Conservation (phyloP, 2,329 filamentous ascomycete species). For the Beauveria brongniartii region DNA sequence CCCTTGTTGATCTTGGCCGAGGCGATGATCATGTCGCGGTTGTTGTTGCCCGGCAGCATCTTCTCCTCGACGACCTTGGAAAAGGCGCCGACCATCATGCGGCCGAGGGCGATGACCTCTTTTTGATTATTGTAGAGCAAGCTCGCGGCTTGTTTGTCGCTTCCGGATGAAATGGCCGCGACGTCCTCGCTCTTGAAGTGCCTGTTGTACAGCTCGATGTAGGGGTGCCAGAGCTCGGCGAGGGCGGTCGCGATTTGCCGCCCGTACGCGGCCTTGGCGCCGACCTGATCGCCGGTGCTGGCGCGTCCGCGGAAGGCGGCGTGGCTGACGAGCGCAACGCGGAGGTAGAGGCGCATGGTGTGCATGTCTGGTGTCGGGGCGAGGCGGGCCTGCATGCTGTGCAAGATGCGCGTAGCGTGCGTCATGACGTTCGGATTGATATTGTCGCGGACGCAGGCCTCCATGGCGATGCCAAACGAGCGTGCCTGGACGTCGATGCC, state of each 20-base stretch:
- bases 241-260: conserved; percentile 43
- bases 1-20: conserved; percentile 30
- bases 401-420: conserved; percentile 57
- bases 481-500: conserved; percentile 31
- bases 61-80: conserved; percentile 35
- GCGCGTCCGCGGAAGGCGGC: conserved; percentile 28
- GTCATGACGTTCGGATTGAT: conserved; percentile 63
- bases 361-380: conserved; percentile 38
- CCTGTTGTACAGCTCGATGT: conserved; percentile 31
- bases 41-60: conserved; percentile 28
- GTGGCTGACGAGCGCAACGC: conserved; percentile 42
- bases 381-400: conserved; percentile 45
- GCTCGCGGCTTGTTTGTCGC: conserved; percentile 12
- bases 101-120: conserved; percentile 37
- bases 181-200: conserved; percentile 23
- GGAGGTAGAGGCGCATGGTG: conserved; percentile 47
- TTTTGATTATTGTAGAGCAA: conserved; percentile 27
- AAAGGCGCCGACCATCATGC: conserved; percentile 36
- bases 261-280: conserved; percentile 37
- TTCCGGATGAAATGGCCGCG: conserved; percentile 15
- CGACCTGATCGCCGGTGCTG: conserved; percentile 22
- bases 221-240: conserved; percentile 41
- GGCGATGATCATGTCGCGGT: conserved; percentile 24
- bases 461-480: conserved; percentile 66
- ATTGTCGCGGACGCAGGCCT: conserved; percentile 66